Conservation (phyloP, 495 filamentous ascomycete species). For the Hyaloscypha finlandica region DNA sequence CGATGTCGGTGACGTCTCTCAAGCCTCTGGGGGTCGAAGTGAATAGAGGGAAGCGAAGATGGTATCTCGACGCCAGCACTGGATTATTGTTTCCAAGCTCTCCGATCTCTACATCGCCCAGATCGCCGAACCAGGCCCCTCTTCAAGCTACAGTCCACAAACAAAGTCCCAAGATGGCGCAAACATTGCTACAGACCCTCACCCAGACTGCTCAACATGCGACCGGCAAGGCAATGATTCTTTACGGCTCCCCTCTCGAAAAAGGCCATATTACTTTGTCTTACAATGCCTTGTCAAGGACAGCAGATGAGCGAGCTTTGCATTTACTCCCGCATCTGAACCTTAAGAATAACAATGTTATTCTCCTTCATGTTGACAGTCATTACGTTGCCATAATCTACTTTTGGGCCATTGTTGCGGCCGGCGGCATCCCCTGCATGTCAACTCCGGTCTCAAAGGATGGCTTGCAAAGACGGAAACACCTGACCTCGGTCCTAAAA, state of each 20-base stretch:
- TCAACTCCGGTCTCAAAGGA: conserved; percentile 42
- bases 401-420: conserved; percentile 48
- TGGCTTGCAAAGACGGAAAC: conserved; percentile 34
- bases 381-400: conserved; percentile 43
- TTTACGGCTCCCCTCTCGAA: no score
- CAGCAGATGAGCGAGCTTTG: background rate
- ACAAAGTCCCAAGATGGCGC: no score
- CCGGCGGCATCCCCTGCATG: conserved; percentile 43
- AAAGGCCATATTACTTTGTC: background rate
- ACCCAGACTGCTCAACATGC: no score
- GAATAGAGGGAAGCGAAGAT: background rate
- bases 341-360: conserved; percentile 6
- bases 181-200: no score
- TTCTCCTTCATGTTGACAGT: conserved; percentile 44
- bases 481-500: conserved; percentile 32
- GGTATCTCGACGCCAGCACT: background rate
- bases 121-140: no score
- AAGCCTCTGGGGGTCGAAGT: background rate
- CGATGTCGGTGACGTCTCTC: background rate
- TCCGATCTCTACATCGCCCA: no score
- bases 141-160: no score
- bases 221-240: no score
- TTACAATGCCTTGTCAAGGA: background rate
- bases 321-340: background rate
- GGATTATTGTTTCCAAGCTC: no score